Evolutionary conservation across 805 yeast genomes (phyloP).

Genomic region (Metschnikowia peoriensis): DNA sequence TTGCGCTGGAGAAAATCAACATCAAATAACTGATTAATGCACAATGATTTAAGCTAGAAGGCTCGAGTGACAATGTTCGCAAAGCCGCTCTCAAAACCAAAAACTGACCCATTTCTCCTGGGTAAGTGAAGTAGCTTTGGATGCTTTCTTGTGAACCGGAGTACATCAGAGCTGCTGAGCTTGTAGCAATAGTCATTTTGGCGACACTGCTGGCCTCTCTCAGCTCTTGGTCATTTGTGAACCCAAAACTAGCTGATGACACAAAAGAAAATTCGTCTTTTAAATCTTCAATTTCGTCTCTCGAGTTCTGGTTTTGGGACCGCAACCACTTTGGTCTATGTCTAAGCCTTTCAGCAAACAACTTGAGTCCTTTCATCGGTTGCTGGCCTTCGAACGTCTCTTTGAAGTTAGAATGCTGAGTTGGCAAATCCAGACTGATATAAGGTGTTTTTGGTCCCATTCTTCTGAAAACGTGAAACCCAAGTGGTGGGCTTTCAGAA

Average conservation of each 20-base stretch:
- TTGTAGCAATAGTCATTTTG: neutral
- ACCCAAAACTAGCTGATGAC: neutral
- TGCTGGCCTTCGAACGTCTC: neutral
- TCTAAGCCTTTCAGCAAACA: neutral
- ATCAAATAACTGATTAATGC: neutral
- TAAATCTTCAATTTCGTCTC: neutral
- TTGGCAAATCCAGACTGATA: too few species aligned
- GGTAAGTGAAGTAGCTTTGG: neutral
- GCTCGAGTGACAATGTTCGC: neutral
- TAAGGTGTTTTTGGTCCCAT: neutral
- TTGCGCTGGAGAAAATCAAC: neutral
- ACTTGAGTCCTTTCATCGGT: neutral
- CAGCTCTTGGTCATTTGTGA: neutral
- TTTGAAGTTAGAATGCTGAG: neutral
- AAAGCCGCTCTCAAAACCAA: neutral
- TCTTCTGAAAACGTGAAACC: neutral
- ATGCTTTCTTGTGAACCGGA: neutral
- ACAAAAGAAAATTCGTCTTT: neutral
- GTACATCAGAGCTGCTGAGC: neutral
- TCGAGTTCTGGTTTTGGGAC: neutral
- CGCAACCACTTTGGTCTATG: neutral
- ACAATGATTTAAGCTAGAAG: neutral
- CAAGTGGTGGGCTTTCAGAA: neutral
- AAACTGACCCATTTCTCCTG: neutral
- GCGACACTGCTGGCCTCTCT: neutral